These are phyloP conservation scores for Backusella parvicylindrica DNA, from an alignment of 192 early-diverging fungal species.

Conservation along the genomic window DNA sequence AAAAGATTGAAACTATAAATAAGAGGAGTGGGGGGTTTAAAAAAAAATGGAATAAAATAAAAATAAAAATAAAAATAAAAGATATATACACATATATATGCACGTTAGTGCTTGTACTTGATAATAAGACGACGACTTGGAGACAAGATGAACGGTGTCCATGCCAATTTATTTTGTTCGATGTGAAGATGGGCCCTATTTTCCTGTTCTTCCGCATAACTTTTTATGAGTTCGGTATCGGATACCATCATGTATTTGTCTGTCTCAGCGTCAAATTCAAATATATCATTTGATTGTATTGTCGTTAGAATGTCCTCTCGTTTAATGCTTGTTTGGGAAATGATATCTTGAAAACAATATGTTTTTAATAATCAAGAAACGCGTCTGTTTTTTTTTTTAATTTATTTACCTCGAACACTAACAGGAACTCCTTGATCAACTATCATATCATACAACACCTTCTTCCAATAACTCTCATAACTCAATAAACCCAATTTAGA, in stretches of 20 bases:
- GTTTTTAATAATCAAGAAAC: background rate
- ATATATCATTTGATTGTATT: constrained; percentile 56
- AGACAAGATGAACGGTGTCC: constrained; percentile 69
- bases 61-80: too few species aligned
- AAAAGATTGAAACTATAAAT: too few species aligned
- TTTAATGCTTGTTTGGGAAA: constrained; percentile 66
- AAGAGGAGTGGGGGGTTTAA: too few species aligned
- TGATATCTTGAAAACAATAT: background rate
- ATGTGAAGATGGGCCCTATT: constrained; percentile 50
- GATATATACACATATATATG: too few species aligned
- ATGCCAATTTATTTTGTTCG: constrained; percentile 58
- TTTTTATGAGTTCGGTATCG: constrained; percentile 39
- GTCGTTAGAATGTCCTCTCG: constrained; percentile 82
- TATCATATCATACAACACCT: constrained; percentile 71
- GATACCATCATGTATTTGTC: constrained; percentile 40
- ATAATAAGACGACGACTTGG: background rate
- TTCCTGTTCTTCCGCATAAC: constrained; percentile 40
- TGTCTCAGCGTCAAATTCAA: constrained; percentile 17
- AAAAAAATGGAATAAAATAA: too few species aligned
- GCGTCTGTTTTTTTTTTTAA: constrained; percentile 7
- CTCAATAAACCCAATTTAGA: constrained; percentile 85
- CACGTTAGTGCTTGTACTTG: too few species aligned
- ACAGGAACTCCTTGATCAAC: constrained; percentile 44
- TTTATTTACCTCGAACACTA: constrained; percentile 37
- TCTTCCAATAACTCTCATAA: constrained; percentile 86